Evolutionary conservation across 208 protist genomes (phyloP).

Genomic region (Polymyxa betae): DNA sequence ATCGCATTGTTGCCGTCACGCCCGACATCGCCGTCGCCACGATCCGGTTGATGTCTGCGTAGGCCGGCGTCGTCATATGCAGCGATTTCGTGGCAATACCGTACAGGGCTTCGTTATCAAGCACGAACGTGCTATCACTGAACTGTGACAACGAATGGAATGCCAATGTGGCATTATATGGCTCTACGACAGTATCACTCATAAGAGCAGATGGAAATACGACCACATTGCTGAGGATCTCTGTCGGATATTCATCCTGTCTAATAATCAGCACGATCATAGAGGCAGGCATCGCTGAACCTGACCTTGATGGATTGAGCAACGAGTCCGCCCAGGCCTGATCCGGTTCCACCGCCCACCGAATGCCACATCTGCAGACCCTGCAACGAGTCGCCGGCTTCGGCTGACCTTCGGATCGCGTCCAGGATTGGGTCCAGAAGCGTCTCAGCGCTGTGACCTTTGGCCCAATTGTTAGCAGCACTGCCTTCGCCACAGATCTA

Average conservation of each 20-base stretch:
- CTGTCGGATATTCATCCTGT: too few species aligned
- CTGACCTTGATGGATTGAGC: constrained; percentile 77
- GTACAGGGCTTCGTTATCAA: constrained; percentile 82
- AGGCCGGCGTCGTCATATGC: constrained; percentile 76
- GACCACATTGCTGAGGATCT: constrained; percentile 78
- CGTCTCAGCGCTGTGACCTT: constrained; percentile 82
- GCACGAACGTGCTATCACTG: constrained; percentile 70
- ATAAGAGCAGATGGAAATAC: constrained; percentile 79
- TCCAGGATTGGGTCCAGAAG: constrained; percentile 77
- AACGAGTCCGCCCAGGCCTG: constrained; percentile 78
- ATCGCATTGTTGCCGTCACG: constrained; percentile 77
- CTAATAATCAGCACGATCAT: too few species aligned
- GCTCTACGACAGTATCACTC: constrained; percentile 77
- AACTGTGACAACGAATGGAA: constrained; percentile 78
- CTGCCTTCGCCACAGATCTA: constrained; percentile 74
- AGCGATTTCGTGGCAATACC: constrained; percentile 79
- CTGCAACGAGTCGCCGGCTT: constrained; percentile 79
- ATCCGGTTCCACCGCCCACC: constrained; percentile 80
- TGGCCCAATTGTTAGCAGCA: constrained; percentile 83
- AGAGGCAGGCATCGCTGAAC: too few species aligned
- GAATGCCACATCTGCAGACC: constrained; percentile 82
- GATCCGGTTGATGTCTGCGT: constrained; percentile 78
- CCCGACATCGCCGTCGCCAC: constrained; percentile 80
- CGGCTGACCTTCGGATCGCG: constrained; percentile 78
- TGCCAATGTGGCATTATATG: constrained; percentile 76